These are phyloP conservation scores for Chaetomium tenue DNA, from an alignment of 495 filamentous ascomycete genomes.

Conservation along the genomic window DNA sequence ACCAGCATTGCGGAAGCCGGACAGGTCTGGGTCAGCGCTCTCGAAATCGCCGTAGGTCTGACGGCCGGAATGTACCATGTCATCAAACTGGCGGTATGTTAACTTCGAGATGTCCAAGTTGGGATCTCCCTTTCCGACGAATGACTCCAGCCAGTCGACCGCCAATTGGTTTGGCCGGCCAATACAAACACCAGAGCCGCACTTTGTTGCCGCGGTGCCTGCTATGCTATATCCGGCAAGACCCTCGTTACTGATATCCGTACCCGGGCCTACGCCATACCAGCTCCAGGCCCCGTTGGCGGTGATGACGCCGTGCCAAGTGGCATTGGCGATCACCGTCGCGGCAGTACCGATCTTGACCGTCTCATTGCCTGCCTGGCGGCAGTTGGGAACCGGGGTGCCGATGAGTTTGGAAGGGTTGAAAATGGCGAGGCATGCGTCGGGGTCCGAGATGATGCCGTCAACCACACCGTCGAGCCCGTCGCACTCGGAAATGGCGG, in stretches of 20 bases:
- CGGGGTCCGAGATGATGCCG: conserved; percentile 33
- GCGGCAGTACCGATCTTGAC: conserved; percentile 25
- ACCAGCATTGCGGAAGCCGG: conserved; percentile 37
- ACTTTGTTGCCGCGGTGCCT: conserved; percentile 29
- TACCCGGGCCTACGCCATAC: conserved; percentile 21
- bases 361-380: conserved; percentile 7
- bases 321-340: conserved; percentile 33
- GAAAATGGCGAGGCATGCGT: conserved; percentile 27
- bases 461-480: conserved; percentile 40
- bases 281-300: conserved; percentile 27
- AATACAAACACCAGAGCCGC: conserved; percentile 22
- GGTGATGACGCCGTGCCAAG: conserved; percentile 26
- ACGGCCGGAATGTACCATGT: conserved; percentile 30
- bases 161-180: conserved; percentile 13
- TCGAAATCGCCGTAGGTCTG: conserved; percentile 28
- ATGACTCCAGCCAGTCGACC: conserved; percentile 20
- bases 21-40: conserved; percentile 42
- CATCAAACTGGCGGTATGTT: conserved; percentile 28
- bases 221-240: background rate
- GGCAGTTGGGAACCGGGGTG: conserved; percentile 21
- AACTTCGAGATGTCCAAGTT: conserved; percentile 21
- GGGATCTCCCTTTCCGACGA: conserved; percentile 31
- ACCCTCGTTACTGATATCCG: conserved; percentile 16
- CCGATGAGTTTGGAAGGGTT: conserved; percentile 33
- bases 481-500: conserved; percentile 41